These are phyloP conservation scores for Backusella morwellensis DNA, from an alignment of 192 early-diverging fungal species.

Conservation along the genomic window DNA sequence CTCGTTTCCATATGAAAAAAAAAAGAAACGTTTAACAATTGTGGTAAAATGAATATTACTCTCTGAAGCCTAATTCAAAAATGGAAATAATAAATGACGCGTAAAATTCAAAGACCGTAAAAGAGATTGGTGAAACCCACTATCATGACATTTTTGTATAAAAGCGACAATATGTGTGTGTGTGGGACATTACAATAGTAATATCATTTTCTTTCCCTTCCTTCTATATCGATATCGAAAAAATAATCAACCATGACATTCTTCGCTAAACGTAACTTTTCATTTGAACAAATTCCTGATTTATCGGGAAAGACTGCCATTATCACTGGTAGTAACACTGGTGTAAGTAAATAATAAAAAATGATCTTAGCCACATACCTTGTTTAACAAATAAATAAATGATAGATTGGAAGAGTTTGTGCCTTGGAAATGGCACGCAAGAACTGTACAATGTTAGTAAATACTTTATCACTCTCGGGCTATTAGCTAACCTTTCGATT, in stretches of 20 bases:
- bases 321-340: constrained; percentile 48
- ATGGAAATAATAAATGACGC: not conserved
- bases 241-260: not conserved
- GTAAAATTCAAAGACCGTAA: not conserved
- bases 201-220: not conserved
- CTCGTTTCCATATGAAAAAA: too few relatives aligned
- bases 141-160: not conserved
- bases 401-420: constrained; percentile 27
- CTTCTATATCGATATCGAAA: not conserved
- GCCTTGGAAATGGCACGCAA: constrained; percentile 28
- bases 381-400: not conserved
- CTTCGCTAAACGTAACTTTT: not conserved
- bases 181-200: not conserved
- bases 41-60: too few relatives aligned
- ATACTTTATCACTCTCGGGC: not conserved
- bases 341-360: constrained; percentile 24
- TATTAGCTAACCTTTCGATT: not conserved
- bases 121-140: not conserved
- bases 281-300: constrained; percentile 31
- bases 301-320: constrained; percentile 41
- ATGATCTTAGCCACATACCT: not conserved
- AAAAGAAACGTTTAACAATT: too few relatives aligned
- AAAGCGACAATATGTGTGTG: not conserved
- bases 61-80: not conserved
- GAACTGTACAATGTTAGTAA: constrained; percentile 25